These are phyloP conservation scores for Beta vulgaris DNA, from an alignment of 148 eudicot species.

Conservation along the genomic window DNA sequence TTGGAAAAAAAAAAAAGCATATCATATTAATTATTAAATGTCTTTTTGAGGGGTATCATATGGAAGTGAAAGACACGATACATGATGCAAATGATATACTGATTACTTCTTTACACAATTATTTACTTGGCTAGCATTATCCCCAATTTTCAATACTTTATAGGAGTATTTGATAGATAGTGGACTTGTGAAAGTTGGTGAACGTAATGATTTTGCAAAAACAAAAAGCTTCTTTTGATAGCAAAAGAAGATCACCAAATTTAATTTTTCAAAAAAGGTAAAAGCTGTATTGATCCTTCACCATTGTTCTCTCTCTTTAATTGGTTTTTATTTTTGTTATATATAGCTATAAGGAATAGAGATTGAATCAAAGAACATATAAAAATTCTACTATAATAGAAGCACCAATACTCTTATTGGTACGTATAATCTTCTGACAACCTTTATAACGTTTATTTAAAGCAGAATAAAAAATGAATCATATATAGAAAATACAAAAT, in stretches of 20 bases:
- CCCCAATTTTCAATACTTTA: not conserved
- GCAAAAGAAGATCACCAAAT: conserved; percentile 1
- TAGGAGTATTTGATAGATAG: not conserved
- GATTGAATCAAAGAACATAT: not conserved
- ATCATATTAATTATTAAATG: no score
- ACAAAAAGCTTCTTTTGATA: not conserved
- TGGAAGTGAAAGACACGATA: no score
- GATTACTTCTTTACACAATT: not conserved
- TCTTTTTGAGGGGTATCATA: no score
- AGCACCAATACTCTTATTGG: no score
- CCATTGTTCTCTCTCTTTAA: not conserved
- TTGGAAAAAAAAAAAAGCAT: no score
- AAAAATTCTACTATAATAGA: not conserved
- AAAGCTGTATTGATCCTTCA: not conserved
- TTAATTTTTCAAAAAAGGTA: not conserved
- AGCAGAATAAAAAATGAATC: no score
- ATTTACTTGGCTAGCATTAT: not conserved
- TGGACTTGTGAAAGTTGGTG: conserved; percentile 7
- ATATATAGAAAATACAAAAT: no score
- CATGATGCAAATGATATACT: no score
- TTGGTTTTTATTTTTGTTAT: no score
- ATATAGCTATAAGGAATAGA: no score
- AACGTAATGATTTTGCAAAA: not conserved
- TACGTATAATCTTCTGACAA: no score
- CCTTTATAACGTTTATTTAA: no score